A percentile compares a stretch with the other conserved stretches of the same genome.
These are phyloP conservation scores for Hortaea sp. DNA, from an alignment of 2,329 filamentous ascomycete genomes.

Conservation along the genomic window DNA sequence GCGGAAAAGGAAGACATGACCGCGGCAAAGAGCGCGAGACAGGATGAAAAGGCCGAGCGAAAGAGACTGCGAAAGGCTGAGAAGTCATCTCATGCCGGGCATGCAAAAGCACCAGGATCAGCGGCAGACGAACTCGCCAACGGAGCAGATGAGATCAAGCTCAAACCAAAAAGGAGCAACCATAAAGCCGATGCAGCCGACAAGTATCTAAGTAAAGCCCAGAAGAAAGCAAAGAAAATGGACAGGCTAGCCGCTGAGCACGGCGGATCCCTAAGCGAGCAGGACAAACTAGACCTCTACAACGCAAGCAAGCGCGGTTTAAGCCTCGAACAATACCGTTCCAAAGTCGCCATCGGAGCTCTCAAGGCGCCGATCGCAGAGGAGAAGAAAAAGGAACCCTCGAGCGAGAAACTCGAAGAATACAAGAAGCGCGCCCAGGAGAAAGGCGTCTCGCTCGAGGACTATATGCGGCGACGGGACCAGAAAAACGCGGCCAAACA, in stretches of 20 bases:
- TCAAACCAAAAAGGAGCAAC: not conserved
- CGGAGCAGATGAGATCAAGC: not conserved
- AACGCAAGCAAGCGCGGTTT: not conserved
- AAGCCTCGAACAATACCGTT: not conserved
- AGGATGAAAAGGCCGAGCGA: not conserved
- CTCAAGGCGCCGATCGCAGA: not conserved
- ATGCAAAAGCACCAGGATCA: not conserved
- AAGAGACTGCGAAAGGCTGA: not conserved
- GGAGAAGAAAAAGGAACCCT: conserved; percentile 9
- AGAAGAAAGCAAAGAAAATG: not conserved
- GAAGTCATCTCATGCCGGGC: not conserved
- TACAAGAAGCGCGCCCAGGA: conserved; percentile 26
- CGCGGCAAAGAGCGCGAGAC: conserved; percentile 2
- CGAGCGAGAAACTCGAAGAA: conserved; percentile 18
- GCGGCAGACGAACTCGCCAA: not conserved
- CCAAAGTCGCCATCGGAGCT: not conserved
- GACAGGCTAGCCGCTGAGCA: not conserved
- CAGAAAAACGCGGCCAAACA: conserved; percentile 12
- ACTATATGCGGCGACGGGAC: conserved; percentile 17
- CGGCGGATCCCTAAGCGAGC: not conserved
- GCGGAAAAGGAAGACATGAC: conserved; percentile 8
- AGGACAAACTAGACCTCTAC: not conserved
- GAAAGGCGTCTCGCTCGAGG: conserved; percentile 29
- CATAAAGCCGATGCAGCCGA: not conserved
- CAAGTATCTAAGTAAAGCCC: not conserved